These are phyloP conservation scores for Arachnopeziza araneosa DNA, from an alignment of 2,329 filamentous ascomycete genomes.

Conservation along the genomic window DNA sequence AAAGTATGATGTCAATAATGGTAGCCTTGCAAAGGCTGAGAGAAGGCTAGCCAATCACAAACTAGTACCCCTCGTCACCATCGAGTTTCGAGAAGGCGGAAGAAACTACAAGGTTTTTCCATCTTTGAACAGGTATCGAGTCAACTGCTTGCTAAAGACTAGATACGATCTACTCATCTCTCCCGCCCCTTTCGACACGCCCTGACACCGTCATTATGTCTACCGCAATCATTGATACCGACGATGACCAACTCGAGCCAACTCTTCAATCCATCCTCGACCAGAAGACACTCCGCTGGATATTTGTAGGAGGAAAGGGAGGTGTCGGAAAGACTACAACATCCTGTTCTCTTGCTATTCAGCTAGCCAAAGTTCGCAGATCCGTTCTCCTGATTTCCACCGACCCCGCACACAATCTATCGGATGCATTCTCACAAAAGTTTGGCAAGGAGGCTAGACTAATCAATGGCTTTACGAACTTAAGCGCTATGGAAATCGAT, in stretches of 20 bases:
- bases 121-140: background rate
- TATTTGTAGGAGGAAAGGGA: slow-evolving; percentile 97
- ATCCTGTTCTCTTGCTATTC: slow-evolving; percentile 95
- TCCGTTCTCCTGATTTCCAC: slow-evolving; percentile 97
- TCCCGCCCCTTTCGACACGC: background rate
- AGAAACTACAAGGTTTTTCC: slow-evolving; percentile 8
- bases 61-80: background rate
- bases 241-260: slow-evolving; percentile 80
- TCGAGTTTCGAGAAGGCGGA: slow-evolving; percentile 8
- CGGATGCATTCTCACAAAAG: slow-evolving; percentile 96
- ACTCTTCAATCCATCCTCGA: slow-evolving; percentile 91
- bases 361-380: slow-evolving; percentile 90
- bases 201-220: slow-evolving; percentile 28
- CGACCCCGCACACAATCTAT: slow-evolving; percentile 96
- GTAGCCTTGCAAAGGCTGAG: background rate
- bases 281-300: slow-evolving; percentile 94
- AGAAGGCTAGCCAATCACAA: background rate
- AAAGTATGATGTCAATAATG: background rate
- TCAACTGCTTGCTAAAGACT: background rate
- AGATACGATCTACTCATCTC: background rate
- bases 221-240: slow-evolving; percentile 44
- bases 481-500: slow-evolving; percentile 99
- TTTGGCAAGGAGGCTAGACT: slow-evolving; percentile 97
- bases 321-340: slow-evolving; percentile 99
- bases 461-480: slow-evolving; percentile 84